A percentile compares a stretch with the other conserved stretches of the same genome.
These are phyloP conservation scores for Alloteropsis semialata DNA, from an alignment of 176 grass and related monocot genomes.

Conservation along the genomic window DNA sequence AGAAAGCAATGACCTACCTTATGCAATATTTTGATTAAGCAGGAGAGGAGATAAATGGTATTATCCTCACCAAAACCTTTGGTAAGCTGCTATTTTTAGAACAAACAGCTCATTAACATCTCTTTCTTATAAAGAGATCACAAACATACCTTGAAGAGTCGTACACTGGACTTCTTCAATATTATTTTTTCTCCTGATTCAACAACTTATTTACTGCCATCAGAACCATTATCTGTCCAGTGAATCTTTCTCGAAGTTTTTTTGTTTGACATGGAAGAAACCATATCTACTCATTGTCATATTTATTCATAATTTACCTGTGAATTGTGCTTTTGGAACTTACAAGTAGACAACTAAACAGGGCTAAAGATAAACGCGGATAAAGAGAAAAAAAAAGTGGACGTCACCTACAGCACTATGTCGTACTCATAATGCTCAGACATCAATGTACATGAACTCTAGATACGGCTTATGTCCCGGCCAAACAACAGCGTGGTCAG, in stretches of 20 bases:
- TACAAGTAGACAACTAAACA: neutral
- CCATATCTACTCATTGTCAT: neutral
- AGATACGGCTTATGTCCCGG: conserved; percentile 87
- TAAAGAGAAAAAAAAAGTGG: neutral
- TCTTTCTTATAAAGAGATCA: too few relatives aligned
- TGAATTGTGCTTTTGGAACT: neutral
- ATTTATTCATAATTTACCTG: conserved; percentile 37
- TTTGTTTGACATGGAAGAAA: neutral
- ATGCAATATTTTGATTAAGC: neutral
- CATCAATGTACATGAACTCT: conserved; percentile 12
- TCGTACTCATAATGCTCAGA: neutral
- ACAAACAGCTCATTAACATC: neutral
- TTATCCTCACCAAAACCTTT: neutral
- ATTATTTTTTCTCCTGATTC: neutral
- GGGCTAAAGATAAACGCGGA: neutral
- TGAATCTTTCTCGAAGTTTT: neutral
- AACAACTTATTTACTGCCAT: neutral
- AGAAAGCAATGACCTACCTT: neutral
- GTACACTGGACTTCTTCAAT: neutral
- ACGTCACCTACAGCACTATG: neutral
- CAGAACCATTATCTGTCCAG: neutral
- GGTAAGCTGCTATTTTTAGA: neutral
- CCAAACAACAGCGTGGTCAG: conserved; percentile 89
- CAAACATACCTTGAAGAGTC: too few relatives aligned
- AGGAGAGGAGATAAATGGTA: neutral